Evolutionary conservation across 768 basidiomycete genomes (phyloP).

Genomic region (Calocera viscosa): DNA sequence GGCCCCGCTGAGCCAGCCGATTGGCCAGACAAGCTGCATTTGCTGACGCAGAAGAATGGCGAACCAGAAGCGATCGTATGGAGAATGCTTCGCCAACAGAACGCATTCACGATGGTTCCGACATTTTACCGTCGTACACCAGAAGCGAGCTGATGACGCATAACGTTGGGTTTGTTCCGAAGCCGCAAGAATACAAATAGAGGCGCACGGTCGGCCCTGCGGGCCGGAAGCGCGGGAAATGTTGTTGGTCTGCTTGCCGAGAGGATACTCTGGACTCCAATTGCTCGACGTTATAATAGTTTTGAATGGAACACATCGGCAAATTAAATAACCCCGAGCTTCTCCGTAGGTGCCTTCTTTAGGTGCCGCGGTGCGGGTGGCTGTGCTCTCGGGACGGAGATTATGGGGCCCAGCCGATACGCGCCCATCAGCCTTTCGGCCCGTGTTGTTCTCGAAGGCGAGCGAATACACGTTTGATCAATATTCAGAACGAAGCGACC

Average conservation of each 20-base stretch:
- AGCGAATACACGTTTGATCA: not conserved
- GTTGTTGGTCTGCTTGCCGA: not conserved
- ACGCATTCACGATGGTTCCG: not conserved
- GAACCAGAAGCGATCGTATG: not conserved
- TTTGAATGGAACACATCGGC: not conserved
- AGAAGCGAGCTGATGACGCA: not conserved
- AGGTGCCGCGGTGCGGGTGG: not conserved
- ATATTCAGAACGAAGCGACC: not conserved
- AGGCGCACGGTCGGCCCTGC: not conserved
- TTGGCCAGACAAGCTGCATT: not conserved
- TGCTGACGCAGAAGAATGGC: not conserved
- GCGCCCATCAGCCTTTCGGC: too few relatives aligned
- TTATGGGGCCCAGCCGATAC: not conserved
- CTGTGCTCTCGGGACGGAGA: not conserved
- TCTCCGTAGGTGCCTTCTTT: not conserved
- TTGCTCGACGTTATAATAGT: not conserved
- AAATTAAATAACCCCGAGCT: not conserved
- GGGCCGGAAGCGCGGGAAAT: not conserved
- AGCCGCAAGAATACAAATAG: not conserved
- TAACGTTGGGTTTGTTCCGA: not conserved
- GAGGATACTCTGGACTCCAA: not conserved
- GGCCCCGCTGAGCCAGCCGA: slow-evolving; percentile 1
- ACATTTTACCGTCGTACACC: not conserved
- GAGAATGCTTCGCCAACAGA: not conserved
- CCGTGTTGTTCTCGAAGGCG: not conserved